Evolutionary conservation across 2,329 filamentous ascomycete genomes (phyloP), one percentile per base, ranked within the genome.

Genomic region (Cladosporium sp.): DNA sequence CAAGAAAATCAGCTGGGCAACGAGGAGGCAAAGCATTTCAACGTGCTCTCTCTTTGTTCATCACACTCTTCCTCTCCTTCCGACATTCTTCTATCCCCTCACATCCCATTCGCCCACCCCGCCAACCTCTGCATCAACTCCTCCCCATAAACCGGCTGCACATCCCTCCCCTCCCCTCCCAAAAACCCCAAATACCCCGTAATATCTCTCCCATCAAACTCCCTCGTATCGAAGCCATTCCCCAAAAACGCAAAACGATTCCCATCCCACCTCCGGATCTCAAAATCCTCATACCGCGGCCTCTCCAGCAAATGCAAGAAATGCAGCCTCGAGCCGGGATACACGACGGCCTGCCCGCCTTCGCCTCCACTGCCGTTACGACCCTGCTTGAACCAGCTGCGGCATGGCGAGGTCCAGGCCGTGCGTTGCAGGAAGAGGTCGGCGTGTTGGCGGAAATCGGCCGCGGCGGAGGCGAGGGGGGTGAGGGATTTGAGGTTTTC

Each of bases 151-250:
- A 62, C 62, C 7, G 69, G 70, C 62, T 73, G 69, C 33, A 64
- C 60, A 59, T 72, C 69, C 39, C 54, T 60, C 3, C 67, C 68
- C 19, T 65, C 58, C 7, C 61, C 61, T 55, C 72, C 63, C 51
- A 71, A 50, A 40, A 54, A 56, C 0, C 71, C 72, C 36, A 75
- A 52, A 62, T 75, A 75, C 56, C 71, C 64, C 33, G 71, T 74
- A 18, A 74, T 67, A 59, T 74, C 72, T 48, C 71, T 64, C n/a
- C 71, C 72, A 61, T 75, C 71, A 58, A 66, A 66, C 60, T 75
- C 72, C 43, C 72, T 59, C n/a, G 61, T 59, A 53, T 70, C 65
- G 50, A 75, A 75, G 1, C 72, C 70, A 58, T 71, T 72, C 1
- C 71, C 71, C 58, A 73, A 51, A 43, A 69, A 73, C 1, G 66